These are phyloP conservation scores for Umbelopsis sp. DNA, from an alignment of 192 early-diverging fungal genomes.

Conservation along the genomic window DNA sequence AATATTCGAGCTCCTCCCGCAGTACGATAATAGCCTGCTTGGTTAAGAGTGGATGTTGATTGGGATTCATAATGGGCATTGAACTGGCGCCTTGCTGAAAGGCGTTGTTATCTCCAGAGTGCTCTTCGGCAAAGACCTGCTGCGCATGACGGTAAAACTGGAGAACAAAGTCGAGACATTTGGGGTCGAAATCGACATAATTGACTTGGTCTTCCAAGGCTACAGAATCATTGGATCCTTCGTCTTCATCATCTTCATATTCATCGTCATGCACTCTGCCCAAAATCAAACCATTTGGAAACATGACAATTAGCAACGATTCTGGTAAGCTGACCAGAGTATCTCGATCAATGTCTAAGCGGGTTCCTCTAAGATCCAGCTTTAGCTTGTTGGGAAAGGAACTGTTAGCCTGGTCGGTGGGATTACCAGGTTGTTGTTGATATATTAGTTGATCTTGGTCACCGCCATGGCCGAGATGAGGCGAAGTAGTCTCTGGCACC, in stretches of 20 bases:
- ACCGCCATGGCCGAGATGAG: constrained; percentile 32
- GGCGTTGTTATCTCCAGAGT: constrained; percentile 7
- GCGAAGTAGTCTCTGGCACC: constrained; percentile 44
- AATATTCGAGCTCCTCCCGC: constrained; percentile 81
- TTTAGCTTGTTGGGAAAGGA: constrained; percentile 53
- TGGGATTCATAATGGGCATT: constrained; percentile 29
- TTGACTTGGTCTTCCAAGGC: constrained; percentile 52
- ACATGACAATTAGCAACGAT: constrained; percentile 63
- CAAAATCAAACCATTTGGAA: constrained; percentile 61
- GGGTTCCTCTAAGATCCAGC: constrained; percentile 59
- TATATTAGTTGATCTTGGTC: constrained; percentile 35
- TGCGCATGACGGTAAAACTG: constrained; percentile 51
- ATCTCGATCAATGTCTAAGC: constrained; percentile 60
- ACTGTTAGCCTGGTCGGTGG: not conserved
- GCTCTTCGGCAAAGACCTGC: constrained; percentile 33
- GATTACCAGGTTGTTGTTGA: constrained; percentile 30
- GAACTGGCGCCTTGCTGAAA: constrained; percentile 28
- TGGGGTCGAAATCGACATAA: constrained; percentile 59
- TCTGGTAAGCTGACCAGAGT: constrained; percentile 60
- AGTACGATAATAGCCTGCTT: constrained; percentile 75
- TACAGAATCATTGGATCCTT: constrained; percentile 42
- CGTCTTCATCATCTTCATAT: constrained; percentile 39
- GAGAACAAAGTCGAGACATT: constrained; percentile 55
- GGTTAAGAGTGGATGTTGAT: constrained; percentile 50
- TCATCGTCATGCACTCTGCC: constrained; percentile 30